Base-by-base conservation (phyloP, 176 grass and related monocot species). In the Triticum urartu region DNA sequence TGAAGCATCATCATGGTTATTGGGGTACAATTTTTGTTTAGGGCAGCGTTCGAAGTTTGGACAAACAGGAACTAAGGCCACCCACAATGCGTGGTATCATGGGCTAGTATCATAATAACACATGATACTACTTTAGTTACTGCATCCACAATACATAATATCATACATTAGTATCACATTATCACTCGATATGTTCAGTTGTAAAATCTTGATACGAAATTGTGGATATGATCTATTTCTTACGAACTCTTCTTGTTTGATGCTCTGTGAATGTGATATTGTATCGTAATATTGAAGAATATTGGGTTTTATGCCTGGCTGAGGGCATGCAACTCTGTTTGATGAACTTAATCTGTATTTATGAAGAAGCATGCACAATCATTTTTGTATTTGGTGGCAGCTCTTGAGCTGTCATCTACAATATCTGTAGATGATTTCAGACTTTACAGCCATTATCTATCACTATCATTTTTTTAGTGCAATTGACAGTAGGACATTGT, bases 21-120 rank as follows among this genome's bases (percentile, higher is more conserved):
- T 81, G 77, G 34, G 64, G 52, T 43, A 32, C 28, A 91, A 43
- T 77, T 88, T 88, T 85, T 28, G 22, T 77, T 36, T 74, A 40
- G 20, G 68, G 4, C 18, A 71, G 40, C 21, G 3, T 45, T 73
- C 70, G 39, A 45, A 24, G 70, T 72, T 45, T 45, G 6, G 39
- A 43, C 21, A 24, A 72, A 45, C n/a, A 73, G 38, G 70, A 25
- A 73, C 4, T 40, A 73, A 45, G 39, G 38, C 70, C 39, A 73
- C 21, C n/a, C 11, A 73, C 21, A 73, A 43, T 73, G 38, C n/a
- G 43, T 45, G 25, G 66, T 68, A 68, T 35, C 65, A 68, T 68
- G 65, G 65, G 15, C 30, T 72, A 72, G 69, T 72, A 43, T 72
- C 38, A 72, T 4, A 72, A 72, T 22, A 72, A 43, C 42, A 5